Base-by-base conservation (phyloP, 306 rosid genomes). In the Prunus mira region DNA sequence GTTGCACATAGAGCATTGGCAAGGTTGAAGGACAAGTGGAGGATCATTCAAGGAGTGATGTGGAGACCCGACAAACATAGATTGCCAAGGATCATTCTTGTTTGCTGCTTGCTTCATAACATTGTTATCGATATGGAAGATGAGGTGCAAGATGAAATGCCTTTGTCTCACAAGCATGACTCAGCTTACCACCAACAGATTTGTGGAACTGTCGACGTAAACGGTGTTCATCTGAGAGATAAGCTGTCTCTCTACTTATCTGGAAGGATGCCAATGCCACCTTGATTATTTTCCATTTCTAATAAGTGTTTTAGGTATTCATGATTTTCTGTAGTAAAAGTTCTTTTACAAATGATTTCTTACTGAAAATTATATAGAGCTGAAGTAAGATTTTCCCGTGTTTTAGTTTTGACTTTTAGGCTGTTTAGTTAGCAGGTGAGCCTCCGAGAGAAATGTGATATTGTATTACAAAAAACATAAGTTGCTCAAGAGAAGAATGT, bases 41-140 rank as follows among this genome's bases (percentile, higher is more conserved):
- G 87, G 87, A 90, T 92, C 87, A 94, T 94, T 77, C 89, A 83
- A 14, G 98, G 98, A 77, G 84, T 82, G 20, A 94, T 94, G 97
- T 92, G 98, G 98, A 83, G 98, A 61, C 98, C 97, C 0, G 98
- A 94, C 86, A 92, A 88, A 71, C 97, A 94, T 69, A 85, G 91
- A 46, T 58, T 94, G 76, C 98, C 98, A 0, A 88, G 97, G 84
- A 91, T 94, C 52, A 92, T 94, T 73, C 90, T 94, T 0, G 97
- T 92, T 62, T 94, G 97, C 71, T 92, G 98, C 79, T 69, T 94
- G 80, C 96, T 94, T 86, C 98, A 94, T 56, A 92, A 94, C 87
- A 94, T 94, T 71, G 80, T 83, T 63, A 89, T 94, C 46, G 97
- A 92, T 24, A 81, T 90, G 90, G 84, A 84, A 68, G 93, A 85